Conservation (phyloP, 2,329 filamentous ascomycete genomes). For the Atkinsonella texensis region DNA sequence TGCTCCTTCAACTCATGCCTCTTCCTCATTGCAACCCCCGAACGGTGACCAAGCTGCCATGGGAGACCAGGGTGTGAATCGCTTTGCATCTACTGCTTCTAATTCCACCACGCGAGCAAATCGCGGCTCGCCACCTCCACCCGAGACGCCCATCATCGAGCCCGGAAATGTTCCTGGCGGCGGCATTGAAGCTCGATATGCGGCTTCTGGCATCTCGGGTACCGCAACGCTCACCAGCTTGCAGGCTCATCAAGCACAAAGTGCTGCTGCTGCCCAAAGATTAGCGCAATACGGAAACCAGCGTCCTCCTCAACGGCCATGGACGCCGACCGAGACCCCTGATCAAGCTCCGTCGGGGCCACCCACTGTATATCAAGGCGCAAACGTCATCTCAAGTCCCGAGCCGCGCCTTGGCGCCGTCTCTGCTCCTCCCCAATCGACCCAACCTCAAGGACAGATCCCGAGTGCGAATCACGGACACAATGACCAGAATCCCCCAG, state of each 20-base stretch:
- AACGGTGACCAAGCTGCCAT: conserved; percentile 17
- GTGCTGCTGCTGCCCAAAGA: conserved; percentile 70
- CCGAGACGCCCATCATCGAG: conserved; percentile 76
- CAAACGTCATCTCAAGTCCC: conserved; percentile 52
- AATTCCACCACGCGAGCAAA: conserved; percentile 87
- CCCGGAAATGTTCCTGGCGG: conserved; percentile 59
- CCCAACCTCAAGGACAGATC: background rate
- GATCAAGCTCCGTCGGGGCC: conserved; percentile 80
- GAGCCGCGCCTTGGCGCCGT: conserved; percentile 26
- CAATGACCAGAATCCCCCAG: conserved; percentile 19
- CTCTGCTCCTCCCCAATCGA: conserved; percentile 30
- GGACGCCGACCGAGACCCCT: conserved; percentile 89
- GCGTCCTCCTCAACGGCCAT: conserved; percentile 47
- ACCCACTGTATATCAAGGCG: conserved; percentile 83
- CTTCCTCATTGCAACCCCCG: conserved; percentile 11
- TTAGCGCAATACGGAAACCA: conserved; percentile 59
- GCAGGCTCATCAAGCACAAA: conserved; percentile 47
- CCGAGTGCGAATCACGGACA: conserved; percentile 9
- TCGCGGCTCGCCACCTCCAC: conserved; percentile 85
- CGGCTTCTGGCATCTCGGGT: conserved; percentile 80
- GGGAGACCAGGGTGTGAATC: conserved; percentile 41
- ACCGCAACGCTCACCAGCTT: conserved; percentile 70
- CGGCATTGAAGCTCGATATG: conserved; percentile 84
- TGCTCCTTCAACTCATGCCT: conserved; percentile 21
- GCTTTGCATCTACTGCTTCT: conserved; percentile 72